Evolutionary conservation across 768 basidiomycete genomes (phyloP), one percentile per base, ranked within the genome.

Genomic region (Lentinus tigrinus): DNA sequence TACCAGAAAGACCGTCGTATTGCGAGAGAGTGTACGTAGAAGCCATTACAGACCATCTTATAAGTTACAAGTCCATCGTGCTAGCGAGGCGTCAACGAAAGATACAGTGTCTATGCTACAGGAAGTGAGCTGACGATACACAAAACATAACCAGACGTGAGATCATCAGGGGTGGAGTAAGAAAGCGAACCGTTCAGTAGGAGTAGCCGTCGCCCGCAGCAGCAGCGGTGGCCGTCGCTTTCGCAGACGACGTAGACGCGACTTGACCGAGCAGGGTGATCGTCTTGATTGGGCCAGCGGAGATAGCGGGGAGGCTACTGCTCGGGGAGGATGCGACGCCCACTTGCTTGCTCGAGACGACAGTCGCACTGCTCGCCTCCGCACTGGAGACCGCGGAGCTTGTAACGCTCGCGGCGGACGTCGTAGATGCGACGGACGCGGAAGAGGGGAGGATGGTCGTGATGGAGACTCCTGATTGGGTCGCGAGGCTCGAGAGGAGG

Each of bases 401-500:
- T 16, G 53, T 40, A 19, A 47, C 9, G 24, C 31, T 47, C 23
- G 34, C 40, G 36, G 14, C 44, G 10, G 37, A 21, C 19, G 36
- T 23, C 16, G 50, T 9, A 11, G 53, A 28, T 1, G 52, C 27
- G 17, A 31, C 11, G 28, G 54, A 27, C 16, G 26, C 52, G 17
- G 52, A 28, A 9, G n/a, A 26, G 34, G 42, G 50, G 49, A 54
- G 39, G 37, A 53, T 56, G 7, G 60, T 54, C 11, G 54, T 53
- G 50, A 51, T 47, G 28, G 61, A 52, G 51, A 59, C 36, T 49
- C 24, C 21, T 3, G 52, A 39, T 52, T 46, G 57, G 17, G 71
- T 72, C n/a, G 70, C 59, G 26, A 79, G 61, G 56, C 74, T 76
- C 2, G 78, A 69, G 16, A 81, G 63, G 21, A 80, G 59, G 46